Percentiles rank a stretch among this genome's conserved stretches.
Conservation (phyloP, 2,329 filamentous ascomycete species). For the Hypoxylon sp. region DNA sequence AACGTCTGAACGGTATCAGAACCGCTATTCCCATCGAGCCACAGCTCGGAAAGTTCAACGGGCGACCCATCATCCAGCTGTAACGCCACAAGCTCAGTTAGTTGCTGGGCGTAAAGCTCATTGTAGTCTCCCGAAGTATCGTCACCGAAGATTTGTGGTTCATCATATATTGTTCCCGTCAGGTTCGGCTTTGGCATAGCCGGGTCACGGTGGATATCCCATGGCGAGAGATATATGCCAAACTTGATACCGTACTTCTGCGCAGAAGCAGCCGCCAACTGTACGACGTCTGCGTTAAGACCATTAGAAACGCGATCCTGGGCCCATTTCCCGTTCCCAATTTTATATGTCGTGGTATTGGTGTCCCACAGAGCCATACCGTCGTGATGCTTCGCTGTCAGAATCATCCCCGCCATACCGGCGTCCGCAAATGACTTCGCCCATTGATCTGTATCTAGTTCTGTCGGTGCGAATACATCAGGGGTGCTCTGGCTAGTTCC, state of each 20-base stretch:
- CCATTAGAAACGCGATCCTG: constrained; percentile 39
- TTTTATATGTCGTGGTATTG: constrained; percentile 47
- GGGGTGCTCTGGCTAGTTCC: constrained; percentile 40
- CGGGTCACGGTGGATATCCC: constrained; percentile 50
- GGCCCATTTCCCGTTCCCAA: constrained; percentile 46
- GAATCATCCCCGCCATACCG: constrained; percentile 48
- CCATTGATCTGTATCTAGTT: constrained; percentile 45
- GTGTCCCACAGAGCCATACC: constrained; percentile 50
- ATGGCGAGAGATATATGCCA: constrained; percentile 48
- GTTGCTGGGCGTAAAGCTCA: constrained; percentile 43
- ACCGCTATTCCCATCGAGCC: constrained; percentile 47
- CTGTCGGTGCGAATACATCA: constrained; percentile 42
- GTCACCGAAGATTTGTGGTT: constrained; percentile 49
- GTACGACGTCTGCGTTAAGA: constrained; percentile 45
- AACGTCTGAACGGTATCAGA: constrained; percentile 45
- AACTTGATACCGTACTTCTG: constrained; percentile 47
- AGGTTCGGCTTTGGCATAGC: constrained; percentile 47
- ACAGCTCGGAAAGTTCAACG: constrained; percentile 43
- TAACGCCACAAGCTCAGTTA: constrained; percentile 43
- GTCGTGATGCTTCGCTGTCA: constrained; percentile 50
- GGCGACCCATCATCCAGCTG: constrained; percentile 26
- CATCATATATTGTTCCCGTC: constrained; percentile 45
- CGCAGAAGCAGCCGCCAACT: constrained; percentile 46
- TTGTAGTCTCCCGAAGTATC: constrained; percentile 46
- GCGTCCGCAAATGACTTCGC: constrained; percentile 41